Base-by-base conservation (phyloP, 139 green algal genomes). In the Monoraphidium neglectum region DNA sequence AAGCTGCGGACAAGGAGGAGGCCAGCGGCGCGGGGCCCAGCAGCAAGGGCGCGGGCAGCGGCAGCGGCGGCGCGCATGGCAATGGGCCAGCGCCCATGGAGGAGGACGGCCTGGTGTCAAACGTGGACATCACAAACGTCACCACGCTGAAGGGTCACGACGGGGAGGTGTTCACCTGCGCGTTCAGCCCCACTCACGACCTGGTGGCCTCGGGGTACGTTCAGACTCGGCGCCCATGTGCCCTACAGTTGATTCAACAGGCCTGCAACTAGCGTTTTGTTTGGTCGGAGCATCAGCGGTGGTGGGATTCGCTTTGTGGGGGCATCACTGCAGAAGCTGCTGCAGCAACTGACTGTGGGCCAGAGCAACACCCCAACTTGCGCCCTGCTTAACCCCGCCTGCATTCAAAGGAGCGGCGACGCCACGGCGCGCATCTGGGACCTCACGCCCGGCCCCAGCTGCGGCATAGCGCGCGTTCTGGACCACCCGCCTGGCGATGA, bases 91-190 rank as follows among this genome's bases (percentile, higher is more conserved):
- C 83, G 43, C 79, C 88, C 2, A 93, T 93, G 87, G 91, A 95
- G 13, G 84, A 90, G 74, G 89, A 93, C 74, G 37, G n/a, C 23
- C 24, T 18, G 43, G 40, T 30, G n/a, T 6, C 66, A 40, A 51
- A 15, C 33, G 37, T 69, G 32, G 65, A 75, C 6, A 59, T 73
- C 6, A 26, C 65, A 2, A 51, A 68, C 2, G 81, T 95, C 30
- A 84, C 66, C 10, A 92, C 83, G 8, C 81, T 98, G 24, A 80
- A 88, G 32, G 93, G 93, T 0, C 94, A 98, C 76, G 78, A 83
- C 26, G 87, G 77, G 0, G 94, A 98, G 76, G 94, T 98, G 30
- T 97, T 96, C 82, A 93, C 94, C 38, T 96, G 92, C 74, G 72
- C 89, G 1, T 98, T 94, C 94, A 96, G 83, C 78, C 93, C 94